A percentile compares a stretch with the other conserved stretches of the same genome.
Conservation (phyloP, 2,329 filamentous ascomycete genomes). For the Colletotrichum higginsianum region DNA sequence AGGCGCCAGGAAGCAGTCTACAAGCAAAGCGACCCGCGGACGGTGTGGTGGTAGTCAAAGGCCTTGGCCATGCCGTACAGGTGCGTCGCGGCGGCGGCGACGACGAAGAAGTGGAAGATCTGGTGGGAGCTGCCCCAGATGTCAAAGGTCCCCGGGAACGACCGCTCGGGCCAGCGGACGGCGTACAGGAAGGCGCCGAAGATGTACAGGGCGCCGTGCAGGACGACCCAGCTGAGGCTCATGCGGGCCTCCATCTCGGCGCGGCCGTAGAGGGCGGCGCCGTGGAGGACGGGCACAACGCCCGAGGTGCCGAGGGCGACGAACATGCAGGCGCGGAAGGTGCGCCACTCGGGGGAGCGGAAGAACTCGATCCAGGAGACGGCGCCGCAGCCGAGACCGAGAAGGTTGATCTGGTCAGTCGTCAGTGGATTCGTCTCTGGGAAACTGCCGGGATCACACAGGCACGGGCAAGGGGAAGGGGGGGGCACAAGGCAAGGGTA, state of each 20-base stretch:
- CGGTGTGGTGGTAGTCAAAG: conserved; percentile 86
- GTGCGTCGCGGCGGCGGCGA: conserved; percentile 86
- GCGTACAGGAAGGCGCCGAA: conserved; percentile 90
- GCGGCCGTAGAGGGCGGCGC: conserved; percentile 77
- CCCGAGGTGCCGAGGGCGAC: conserved; percentile 88
- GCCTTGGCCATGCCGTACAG: conserved; percentile 85
- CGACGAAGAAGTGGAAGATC: conserved; percentile 92
- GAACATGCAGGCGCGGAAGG: conserved; percentile 91
- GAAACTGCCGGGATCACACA: background rate
- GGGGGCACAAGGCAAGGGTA: no score
- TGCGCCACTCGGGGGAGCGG: conserved; percentile 85
- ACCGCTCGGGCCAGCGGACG: conserved; percentile 86
- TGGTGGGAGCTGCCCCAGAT: conserved; percentile 96
- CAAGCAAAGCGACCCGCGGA: conserved; percentile 67
- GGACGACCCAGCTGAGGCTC: conserved; percentile 83
- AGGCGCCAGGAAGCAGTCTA: background rate
- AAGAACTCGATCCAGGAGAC: conserved; percentile 88
- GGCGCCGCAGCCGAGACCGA: conserved; percentile 82
- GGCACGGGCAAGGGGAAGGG: no score
- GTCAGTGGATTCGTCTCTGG: background rate
- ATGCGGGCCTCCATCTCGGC: conserved; percentile 78
- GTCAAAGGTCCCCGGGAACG: conserved; percentile 84
- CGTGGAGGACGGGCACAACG: conserved; percentile 86
- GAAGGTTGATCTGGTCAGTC: conserved; percentile 73
- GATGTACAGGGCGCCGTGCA: conserved; percentile 89